These are phyloP conservation scores for Symbiodinium natans DNA, from an alignment of 73 alveolate genomes.

Conservation along the genomic window DNA sequence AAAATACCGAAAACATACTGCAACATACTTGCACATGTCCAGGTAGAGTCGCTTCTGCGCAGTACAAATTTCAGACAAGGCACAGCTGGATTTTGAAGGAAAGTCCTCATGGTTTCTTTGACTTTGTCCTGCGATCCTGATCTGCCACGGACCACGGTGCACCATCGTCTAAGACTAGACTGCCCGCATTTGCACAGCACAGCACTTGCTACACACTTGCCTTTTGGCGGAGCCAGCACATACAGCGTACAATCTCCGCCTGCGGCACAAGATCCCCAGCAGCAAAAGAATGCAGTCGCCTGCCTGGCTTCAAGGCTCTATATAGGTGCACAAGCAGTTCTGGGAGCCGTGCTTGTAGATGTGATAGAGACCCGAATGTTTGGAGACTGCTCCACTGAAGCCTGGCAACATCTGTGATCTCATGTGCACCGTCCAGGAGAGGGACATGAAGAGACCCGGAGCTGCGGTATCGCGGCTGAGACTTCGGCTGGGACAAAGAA, in stretches of 20 bases:
- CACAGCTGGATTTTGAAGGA: conserved; percentile 23
- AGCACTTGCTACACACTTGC: neutral
- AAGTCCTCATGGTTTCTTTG: neutral
- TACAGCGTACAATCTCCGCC: conserved; percentile 36
- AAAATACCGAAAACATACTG: neutral
- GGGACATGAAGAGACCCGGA: too few relatives aligned
- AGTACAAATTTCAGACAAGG: neutral
- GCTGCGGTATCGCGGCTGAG: neutral
- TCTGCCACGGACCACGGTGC: neutral
- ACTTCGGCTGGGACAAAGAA: neutral
- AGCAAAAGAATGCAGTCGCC: neutral
- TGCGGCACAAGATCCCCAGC: neutral
- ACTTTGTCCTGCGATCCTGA: neutral
- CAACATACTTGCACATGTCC: neutral
- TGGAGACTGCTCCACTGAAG: conserved; percentile 18
- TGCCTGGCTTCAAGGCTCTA: neutral
- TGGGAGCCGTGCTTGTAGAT: conserved; percentile 4
- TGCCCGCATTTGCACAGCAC: too few relatives aligned
- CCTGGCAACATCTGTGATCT: neutral
- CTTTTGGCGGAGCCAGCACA: conserved; percentile 51
- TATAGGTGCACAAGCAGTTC: neutral
- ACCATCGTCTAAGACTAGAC: too few relatives aligned
- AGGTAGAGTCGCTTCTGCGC: neutral
- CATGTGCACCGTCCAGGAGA: too few relatives aligned
- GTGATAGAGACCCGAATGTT: conserved; percentile 39